These are phyloP conservation scores for Claviceps digitariae DNA, from an alignment of 2,329 filamentous ascomycete genomes.

Conservation along the genomic window DNA sequence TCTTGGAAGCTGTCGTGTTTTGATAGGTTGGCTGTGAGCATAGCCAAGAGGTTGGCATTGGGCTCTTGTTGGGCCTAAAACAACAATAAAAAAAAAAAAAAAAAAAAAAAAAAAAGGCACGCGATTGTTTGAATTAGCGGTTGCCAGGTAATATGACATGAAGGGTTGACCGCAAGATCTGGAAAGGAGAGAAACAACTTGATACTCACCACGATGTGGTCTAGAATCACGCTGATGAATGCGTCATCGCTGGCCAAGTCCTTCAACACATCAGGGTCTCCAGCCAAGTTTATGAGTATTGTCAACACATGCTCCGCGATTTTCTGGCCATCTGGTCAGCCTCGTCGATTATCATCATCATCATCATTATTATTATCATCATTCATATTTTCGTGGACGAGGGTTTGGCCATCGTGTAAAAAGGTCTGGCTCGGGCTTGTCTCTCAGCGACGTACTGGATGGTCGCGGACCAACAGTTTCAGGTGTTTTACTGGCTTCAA, in stretches of 20 bases:
- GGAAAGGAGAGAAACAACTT: background rate
- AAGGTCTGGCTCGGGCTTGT: background rate
- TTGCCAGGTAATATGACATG: background rate
- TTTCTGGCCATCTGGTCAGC: conserved; percentile 33
- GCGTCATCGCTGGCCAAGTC: conserved; percentile 62
- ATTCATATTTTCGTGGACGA: background rate
- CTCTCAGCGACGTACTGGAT: conserved; percentile 43
- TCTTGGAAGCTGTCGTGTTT: conserved; percentile 64
- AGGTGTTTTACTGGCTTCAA: conserved; percentile 72
- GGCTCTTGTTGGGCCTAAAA: conserved; percentile 57
- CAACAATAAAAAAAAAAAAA: background rate
- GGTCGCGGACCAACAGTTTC: conserved; percentile 75
- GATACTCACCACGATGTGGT: conserved; percentile 55
- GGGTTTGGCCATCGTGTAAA: background rate
- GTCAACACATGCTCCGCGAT: conserved; percentile 89
- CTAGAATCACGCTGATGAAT: conserved; percentile 63
- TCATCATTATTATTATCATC: background rate
- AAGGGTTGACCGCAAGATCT: background rate
- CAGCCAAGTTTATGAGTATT: conserved; percentile 76
- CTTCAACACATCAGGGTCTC: conserved; percentile 62
- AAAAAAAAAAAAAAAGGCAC: background rate
- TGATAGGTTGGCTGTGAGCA: conserved; percentile 84
- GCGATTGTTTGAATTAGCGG: background rate
- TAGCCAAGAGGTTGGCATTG: conserved; percentile 73
- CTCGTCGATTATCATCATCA: background rate